phyloP scores from a whole-genome alignment of 192 early-diverging fungal genomes.

The Backusella australiensis region DNA sequence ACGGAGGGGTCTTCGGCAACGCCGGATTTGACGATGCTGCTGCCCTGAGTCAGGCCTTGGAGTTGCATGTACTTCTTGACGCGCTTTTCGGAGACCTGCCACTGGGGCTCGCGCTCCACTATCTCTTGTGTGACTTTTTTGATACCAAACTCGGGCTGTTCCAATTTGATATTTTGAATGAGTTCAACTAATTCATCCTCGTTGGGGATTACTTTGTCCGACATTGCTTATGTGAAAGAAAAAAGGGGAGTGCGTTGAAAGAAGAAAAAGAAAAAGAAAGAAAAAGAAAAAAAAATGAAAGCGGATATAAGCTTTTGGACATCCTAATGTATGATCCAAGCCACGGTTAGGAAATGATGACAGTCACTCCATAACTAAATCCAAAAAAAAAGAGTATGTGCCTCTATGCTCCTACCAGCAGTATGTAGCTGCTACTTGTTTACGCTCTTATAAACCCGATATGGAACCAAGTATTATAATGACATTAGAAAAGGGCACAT shows the following conservation, averaged over 20 bases:
- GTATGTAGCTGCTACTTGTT: too few relatives aligned
- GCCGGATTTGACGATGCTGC: slow-evolving; percentile 37
- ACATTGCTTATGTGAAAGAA: slow-evolving; percentile 2
- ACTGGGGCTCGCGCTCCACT: slow-evolving; percentile 40
- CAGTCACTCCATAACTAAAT: neutral
- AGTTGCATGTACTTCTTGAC: slow-evolving; percentile 59
- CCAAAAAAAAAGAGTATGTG: too few relatives aligned
- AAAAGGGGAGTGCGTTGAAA: neutral
- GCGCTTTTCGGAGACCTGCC: slow-evolving; percentile 62
- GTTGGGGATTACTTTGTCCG: slow-evolving; percentile 23
- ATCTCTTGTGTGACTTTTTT: slow-evolving; percentile 46
- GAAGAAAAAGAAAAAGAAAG: neutral
- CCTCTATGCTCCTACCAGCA: too few relatives aligned
- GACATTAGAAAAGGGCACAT: too few relatives aligned
- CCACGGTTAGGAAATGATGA: neutral
- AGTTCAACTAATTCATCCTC: slow-evolving; percentile 35
- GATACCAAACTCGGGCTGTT: slow-evolving; percentile 51
- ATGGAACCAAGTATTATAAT: too few relatives aligned
- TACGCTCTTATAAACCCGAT: too few relatives aligned
- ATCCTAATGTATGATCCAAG: neutral
- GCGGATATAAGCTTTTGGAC: neutral
- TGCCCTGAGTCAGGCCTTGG: slow-evolving; percentile 36
- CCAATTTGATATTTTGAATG: slow-evolving; percentile 46
- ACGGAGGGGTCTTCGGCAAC: slow-evolving; percentile 47
- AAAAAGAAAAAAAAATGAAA: neutral